Base-by-base conservation (phyloP, 2,329 filamentous ascomycete species). In the Ophiocordyceps camponoti-saundersi region DNA sequence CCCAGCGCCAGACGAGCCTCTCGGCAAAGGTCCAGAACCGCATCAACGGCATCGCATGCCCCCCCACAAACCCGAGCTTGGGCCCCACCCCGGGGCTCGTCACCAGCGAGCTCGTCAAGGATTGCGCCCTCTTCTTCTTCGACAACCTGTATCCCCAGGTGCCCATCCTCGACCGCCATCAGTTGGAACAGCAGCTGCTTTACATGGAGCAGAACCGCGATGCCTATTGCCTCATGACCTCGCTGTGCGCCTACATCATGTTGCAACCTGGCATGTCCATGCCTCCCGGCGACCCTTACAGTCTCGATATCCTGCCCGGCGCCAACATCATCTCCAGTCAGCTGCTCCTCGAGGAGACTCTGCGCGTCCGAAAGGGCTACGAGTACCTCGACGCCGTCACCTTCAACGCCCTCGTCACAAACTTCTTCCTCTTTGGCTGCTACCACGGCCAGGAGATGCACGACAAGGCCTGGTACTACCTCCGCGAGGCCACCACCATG, bases 381-480 rank as follows among this genome's bases (percentile, higher is more conserved):
- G 77, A 82, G 49, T 77, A 78, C 51, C 66, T 75, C 30, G 74
- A 77, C 46, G 65, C 64, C 15, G 71, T 77, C 8, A 75, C 68
- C 10, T 60, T 74, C 49, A 76, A 77, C 54, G 73, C 67, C 42
- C 60, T 85, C 13, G 77, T 80, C 49, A 86, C 82, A n/a, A 87
- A 81, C 47, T 87, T 85, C 61, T 88, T 90, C 59, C 60, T 90
- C 23, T 88, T 85, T 55, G 81, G 76, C 36, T 81, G 80, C 48
- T 77, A 82, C 59, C 81, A 82, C 50, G 80, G 77, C 36, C 65
- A 85, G 44, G 82, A 87, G 51, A 70, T 80, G 59, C 82, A 88
- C 59, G 79, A 83, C 51, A 79, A 80, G 59, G 84, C 83, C 1
- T 90, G 85, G 84, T 88, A 80, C 57, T 79, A 86, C 58, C 67